Evolutionary conservation across 2,329 filamentous ascomycete species (phyloP), one percentile per base, ranked within the genome.

Genomic region (Xylaria sp.): DNA sequence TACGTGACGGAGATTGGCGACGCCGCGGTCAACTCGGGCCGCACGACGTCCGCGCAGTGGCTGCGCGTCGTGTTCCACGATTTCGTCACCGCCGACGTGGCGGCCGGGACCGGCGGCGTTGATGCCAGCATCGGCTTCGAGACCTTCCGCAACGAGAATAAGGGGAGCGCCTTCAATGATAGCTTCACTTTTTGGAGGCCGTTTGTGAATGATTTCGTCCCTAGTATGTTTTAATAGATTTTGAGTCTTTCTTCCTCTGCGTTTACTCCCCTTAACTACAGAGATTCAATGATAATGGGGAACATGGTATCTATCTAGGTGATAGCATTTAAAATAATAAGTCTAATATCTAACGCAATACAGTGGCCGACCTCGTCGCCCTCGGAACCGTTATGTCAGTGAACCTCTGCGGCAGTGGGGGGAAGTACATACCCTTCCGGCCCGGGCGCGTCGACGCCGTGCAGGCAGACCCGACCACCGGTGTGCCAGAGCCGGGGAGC

Each of bases 121-220:
- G 76, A 77, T 47, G 75, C 75, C 2, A 76, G 74, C 54, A 77
- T 77, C 47, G 73, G 74, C 8, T 77, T 76, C 61, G 75, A 78
- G 74, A 76, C 74, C 1, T 61, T 14, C 17, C 72, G 75, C 21
- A 73, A 60, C 3, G 75, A 77, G 65, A 77, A 77, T 55, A 71
- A 68, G 50, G 75, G 76, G 11, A 67, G 64, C 19, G 75, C 75
- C 4, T 77, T 77, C 36, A 76, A 78, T 19, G 73, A 77, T 53
- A 77, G 73, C 58, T 76, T 75, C 39, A 74, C 69, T 17, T 76
- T 76, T 57, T 75, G 73, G 73, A 56, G 57, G 65, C 75, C 75
- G 7, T 77, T 75, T 32, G 75, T 76, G 17, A 76, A 75, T 34
- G 75, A 76, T 51, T 75, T 73, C 14, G 69, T 77, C 8, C 65